Base-by-base conservation (phyloP, 1,139 yeast genomes). In the Kodamaea plutei region DNA sequence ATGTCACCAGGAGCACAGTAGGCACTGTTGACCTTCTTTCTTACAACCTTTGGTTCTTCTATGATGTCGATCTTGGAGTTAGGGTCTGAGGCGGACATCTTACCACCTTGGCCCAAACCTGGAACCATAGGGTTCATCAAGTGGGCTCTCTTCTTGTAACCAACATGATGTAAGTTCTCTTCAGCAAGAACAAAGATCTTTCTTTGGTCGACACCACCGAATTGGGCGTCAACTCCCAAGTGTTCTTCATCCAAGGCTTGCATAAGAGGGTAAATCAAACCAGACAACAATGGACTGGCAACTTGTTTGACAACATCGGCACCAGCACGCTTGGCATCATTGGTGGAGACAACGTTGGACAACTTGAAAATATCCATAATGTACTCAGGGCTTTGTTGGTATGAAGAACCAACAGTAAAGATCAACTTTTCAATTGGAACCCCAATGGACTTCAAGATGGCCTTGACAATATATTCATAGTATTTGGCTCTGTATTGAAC, bases 301-400 rank as follows among this genome's bases (percentile, higher is more conserved):
- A 89, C 96, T 65, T 93, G 98, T 60, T 93, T 93, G 41, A 93
- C 99, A 36, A 93, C 99, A 61, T 93, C 99, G 9, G 99, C 98
- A 55, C 99, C 99, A 2, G 99, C 99, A 59, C 98, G 80, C 67
- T 87, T 87, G 44, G 97, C 96, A 54, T 89, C 97, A 55, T 91
- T 89, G 62, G 85, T 96, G 15, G 95, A 79, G 17, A 85, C 95
- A 26, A 68, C 59, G 56, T 91, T 89, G 27, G 93, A 74, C 53
- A 91, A 60, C 56, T 78, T 78, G 73, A 88, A 93, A 31, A 91
- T 63, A 52, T 93, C 99, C 78, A 93, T 56, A 12, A 95, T 83
- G 66, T 84, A 93, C 22, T 83, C 77, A 8, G 79, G 73, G 14
- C 73, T 61, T 39, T 81, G 66, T 64, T 93, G 97, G 69, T 88